These are phyloP conservation scores for Gossypium armourianum DNA, from an alignment of 441 rosid species.

Conservation along the genomic window DNA sequence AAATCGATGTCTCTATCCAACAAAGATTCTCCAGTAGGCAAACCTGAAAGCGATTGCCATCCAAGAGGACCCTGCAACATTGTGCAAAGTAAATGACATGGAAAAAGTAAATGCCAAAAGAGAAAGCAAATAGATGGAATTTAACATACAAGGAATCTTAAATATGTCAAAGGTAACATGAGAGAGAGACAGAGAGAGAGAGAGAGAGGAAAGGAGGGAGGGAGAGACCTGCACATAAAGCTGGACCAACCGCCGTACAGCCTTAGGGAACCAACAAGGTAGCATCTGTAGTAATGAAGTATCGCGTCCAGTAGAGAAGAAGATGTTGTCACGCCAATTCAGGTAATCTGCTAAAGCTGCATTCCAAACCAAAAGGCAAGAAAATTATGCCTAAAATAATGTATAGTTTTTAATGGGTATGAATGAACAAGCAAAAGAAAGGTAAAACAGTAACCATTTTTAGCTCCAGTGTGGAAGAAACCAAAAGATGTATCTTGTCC, in stretches of 20 bases:
- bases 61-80: constrained; percentile 84
- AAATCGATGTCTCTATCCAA: constrained; percentile 59
- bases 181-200: not conserved
- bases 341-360: constrained; percentile 70
- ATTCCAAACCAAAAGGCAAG: constrained; percentile 25
- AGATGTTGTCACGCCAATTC: constrained; percentile 81
- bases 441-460: constrained; percentile 47
- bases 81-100: constrained; percentile 13
- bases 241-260: constrained; percentile 80
- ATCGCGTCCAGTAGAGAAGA: constrained; percentile 80
- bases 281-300: constrained; percentile 92
- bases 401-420: constrained; percentile 3
- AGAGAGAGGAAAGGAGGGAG: constrained; percentile 13
- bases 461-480: constrained; percentile 42
- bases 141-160: not conserved
- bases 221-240: constrained; percentile 76
- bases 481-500: constrained; percentile 54
- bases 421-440: constrained; percentile 19
- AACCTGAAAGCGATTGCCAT: constrained; percentile 76
- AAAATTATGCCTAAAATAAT: constrained; percentile 14
- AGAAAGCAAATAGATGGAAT: not conserved
- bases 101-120: not conserved
- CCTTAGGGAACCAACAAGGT: constrained; percentile 95
- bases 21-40: constrained; percentile 61
- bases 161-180: constrained; percentile 3